A percentile compares a stretch with the other conserved stretches of the same genome.
Conservation (phyloP, 2,329 filamentous ascomycete species). For the Calonectria hongkongensis region DNA sequence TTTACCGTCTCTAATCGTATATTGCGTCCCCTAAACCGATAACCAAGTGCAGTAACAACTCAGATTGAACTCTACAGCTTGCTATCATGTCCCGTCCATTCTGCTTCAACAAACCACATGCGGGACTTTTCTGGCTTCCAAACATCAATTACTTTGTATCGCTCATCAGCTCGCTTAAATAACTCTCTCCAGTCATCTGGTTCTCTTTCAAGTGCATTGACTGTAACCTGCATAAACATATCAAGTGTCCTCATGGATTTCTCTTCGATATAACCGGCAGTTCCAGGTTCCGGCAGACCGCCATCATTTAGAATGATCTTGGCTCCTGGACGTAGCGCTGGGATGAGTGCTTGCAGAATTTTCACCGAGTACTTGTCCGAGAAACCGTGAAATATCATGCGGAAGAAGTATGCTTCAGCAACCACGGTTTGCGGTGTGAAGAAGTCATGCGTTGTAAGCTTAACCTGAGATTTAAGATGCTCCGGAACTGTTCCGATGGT, state of each 20-base stretch:
- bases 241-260: conserved; percentile 21
- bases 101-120: conserved; percentile 45
- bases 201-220: conserved; percentile 13
- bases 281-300: conserved; percentile 6
- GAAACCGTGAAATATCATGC: conserved; percentile 60
- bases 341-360: conserved; percentile 55
- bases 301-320: conserved; percentile 53
- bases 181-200: conserved; percentile 14
- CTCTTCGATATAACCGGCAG: conserved; percentile 1
- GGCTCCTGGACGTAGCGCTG: conserved; percentile 42
- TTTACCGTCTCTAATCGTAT: background rate
- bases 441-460: conserved; percentile 53
- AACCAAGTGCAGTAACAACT: background rate
- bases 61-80: background rate
- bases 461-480: background rate
- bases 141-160: conserved; percentile 37
- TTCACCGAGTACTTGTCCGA: conserved; percentile 58
- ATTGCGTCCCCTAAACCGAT: background rate
- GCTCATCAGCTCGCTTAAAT: conserved; percentile 34
- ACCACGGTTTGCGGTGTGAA: conserved; percentile 53
- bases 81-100: conserved; percentile 24
- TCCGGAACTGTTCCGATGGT: background rate
- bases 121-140: conserved; percentile 44
- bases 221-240: conserved; percentile 15
- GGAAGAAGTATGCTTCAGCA: conserved; percentile 56